A percentile compares a stretch with the other conserved stretches of the same genome.
Evolutionary conservation across 768 basidiomycete species (phyloP).

Genomic region (Lyophyllum atratum): DNA sequence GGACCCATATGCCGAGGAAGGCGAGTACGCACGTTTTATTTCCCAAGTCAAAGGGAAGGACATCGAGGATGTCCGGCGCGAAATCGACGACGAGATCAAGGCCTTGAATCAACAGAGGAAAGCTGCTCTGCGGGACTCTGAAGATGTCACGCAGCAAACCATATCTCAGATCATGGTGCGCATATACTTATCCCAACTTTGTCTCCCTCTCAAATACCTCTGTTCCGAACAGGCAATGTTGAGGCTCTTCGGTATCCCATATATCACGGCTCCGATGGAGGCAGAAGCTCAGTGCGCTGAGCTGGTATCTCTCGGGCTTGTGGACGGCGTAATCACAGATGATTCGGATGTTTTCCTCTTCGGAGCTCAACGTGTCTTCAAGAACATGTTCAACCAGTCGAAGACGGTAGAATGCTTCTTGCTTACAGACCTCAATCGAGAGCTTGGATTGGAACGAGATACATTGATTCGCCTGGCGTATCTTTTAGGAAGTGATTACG

Average conservation of each 20-base stretch:
- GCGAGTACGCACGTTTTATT: conserved; percentile 90
- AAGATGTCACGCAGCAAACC: conserved; percentile 96
- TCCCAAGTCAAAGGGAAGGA: conserved; percentile 89
- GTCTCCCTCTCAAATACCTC: background rate
- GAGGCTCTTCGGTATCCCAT: conserved; percentile 94
- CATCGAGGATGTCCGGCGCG: conserved; percentile 76
- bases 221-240: conserved; percentile 68
- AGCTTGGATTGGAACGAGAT: conserved; percentile 85
- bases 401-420: conserved; percentile 99
- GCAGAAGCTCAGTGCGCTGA: conserved; percentile 98
- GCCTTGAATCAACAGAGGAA: conserved; percentile 81
- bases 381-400: conserved; percentile 99
- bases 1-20: conserved; percentile 75
- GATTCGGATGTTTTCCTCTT: conserved; percentile 99
- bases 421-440: conserved; percentile 77
- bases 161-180: conserved; percentile 78
- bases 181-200: background rate
- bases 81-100: conserved; percentile 92
- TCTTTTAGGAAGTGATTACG: conserved; percentile 95
- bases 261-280: conserved; percentile 98
- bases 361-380: conserved; percentile 92
- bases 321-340: conserved; percentile 98
- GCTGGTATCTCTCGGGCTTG: conserved; percentile 79
- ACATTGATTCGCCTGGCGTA: conserved; percentile 89
- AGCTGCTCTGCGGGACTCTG: conserved; percentile 89